Evolutionary conservation across 208 protist species (phyloP).

Genomic region (Trypanosoma cruzi): DNA sequence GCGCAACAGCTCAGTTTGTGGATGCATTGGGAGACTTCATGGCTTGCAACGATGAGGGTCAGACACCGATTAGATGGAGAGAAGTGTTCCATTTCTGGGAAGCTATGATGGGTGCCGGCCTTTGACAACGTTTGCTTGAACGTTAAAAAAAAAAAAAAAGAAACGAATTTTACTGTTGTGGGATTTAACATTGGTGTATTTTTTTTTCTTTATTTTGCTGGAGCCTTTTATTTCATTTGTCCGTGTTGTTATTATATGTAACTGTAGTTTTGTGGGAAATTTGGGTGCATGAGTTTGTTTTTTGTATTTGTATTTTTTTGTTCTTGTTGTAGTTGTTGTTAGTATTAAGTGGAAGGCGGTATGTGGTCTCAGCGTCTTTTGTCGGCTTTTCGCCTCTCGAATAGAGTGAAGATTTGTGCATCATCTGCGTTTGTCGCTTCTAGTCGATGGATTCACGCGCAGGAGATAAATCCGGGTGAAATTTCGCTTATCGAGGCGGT

Average conservation of each 20-base stretch:
- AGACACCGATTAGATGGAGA: neutral
- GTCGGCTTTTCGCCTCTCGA: conserved; percentile 5
- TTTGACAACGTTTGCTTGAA: no score
- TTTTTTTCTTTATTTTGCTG: no score
- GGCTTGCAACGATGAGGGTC: neutral
- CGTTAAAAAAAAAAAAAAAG: no score
- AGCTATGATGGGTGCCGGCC: neutral
- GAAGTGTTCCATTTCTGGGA: neutral
- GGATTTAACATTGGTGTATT: no score
- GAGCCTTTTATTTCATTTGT: no score
- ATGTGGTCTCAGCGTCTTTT: neutral
- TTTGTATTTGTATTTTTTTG: neutral
- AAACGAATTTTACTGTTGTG: no score
- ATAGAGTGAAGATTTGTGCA: neutral
- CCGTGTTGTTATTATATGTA: no score
- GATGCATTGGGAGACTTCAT: neutral
- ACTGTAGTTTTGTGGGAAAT: neutral
- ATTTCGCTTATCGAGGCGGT: conserved; percentile 35
- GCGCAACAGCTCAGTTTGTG: neutral
- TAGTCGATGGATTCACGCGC: conserved; percentile 16
- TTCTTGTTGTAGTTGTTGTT: neutral
- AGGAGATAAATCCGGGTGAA: conserved; percentile 34
- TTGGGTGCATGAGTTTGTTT: neutral
- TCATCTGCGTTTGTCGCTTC: neutral
- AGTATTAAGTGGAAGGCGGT: neutral